These are phyloP conservation scores for Backusella australiensis DNA, from an alignment of 192 early-diverging fungal species.

Conservation along the genomic window DNA sequence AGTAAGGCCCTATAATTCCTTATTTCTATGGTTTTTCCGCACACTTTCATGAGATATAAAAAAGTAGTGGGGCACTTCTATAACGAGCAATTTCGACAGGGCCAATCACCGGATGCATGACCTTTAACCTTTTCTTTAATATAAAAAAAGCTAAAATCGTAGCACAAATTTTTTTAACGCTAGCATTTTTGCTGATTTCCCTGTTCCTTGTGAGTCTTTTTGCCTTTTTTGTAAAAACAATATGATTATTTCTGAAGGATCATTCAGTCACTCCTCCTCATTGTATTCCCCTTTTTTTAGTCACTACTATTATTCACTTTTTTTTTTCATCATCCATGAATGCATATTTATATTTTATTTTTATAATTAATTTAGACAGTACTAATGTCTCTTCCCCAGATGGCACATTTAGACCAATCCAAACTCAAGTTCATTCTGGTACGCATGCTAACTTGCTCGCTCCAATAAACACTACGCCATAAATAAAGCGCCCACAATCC, in stretches of 20 bases:
- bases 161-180: background rate
- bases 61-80: background rate
- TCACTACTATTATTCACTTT: background rate
- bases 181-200: background rate
- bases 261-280: background rate
- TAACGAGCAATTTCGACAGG: background rate
- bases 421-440: conserved; percentile 34
- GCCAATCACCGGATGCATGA: conserved; percentile 15
- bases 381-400: conserved; percentile 32
- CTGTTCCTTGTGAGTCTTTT: background rate
- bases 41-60: background rate
- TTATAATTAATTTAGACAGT: conserved; percentile 10
- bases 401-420: conserved; percentile 30
- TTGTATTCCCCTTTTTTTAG: background rate
- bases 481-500: conserved; percentile 53
- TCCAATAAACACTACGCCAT: conserved; percentile 56
- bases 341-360: too few relatives aligned
- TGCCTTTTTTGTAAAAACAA: background rate
- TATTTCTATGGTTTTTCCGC: background rate
- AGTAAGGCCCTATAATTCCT: background rate
- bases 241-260: background rate
- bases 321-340: too few relatives aligned
- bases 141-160: background rate
- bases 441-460: conserved; percentile 46
- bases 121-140: background rate